phyloP scores from a whole-genome alignment of 257 asterid species.

The Ballota nigra region DNA sequence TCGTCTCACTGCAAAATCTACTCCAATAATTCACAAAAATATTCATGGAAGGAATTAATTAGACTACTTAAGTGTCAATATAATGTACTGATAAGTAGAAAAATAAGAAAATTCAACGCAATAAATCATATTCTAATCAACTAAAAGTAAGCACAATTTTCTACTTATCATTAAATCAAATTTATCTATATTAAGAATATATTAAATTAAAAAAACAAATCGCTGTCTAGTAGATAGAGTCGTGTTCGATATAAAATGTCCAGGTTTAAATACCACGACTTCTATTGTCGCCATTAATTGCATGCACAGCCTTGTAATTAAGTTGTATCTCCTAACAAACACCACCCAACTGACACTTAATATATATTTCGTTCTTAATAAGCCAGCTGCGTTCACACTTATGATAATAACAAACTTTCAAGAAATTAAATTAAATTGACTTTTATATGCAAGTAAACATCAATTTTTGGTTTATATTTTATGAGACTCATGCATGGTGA shows the following conservation, averaged over 20 bases:
- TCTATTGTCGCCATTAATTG: constrained; percentile 5
- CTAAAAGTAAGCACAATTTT: too few relatives aligned
- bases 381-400: constrained; percentile 6
- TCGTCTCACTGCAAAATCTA: too few relatives aligned
- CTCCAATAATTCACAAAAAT: too few relatives aligned
- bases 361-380: not conserved
- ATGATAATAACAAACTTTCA: not conserved
- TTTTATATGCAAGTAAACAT: not conserved
- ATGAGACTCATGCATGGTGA: not conserved
- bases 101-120: too few relatives aligned
- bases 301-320: constrained; percentile 2
- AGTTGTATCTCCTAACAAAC: constrained; percentile 27
- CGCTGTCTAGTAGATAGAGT: not conserved
- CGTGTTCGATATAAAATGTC: not conserved
- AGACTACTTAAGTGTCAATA: too few relatives aligned
- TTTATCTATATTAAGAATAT: too few relatives aligned
- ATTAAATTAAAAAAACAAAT: not conserved
- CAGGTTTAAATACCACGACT: not conserved
- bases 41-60: too few relatives aligned
- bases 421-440: not conserved
- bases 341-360: constrained; percentile 26
- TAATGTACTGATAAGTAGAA: too few relatives aligned
- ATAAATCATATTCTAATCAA: too few relatives aligned
- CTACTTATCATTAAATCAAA: too few relatives aligned
- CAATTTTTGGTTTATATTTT: too few relatives aligned